phyloP scores from a whole-genome alignment of 371 early-diverging fungal genomes.

The Lichtheimia corymbifera region DNA sequence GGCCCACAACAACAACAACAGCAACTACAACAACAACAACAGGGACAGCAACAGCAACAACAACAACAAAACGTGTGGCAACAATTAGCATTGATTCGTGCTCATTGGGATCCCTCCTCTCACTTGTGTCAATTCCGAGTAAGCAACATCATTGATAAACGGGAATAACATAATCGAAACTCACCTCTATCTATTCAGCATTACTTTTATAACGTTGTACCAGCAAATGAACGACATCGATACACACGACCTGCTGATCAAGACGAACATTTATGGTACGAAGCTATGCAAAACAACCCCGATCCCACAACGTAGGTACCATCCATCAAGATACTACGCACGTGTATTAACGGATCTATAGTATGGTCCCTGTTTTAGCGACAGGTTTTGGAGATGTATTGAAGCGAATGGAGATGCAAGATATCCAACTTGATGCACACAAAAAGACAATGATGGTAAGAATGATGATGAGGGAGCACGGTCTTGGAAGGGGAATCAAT shows the following conservation, averaged over 20 bases:
- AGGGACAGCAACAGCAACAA: conserved; percentile 19
- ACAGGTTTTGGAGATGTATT: conserved; percentile 86
- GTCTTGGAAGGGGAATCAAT: not conserved
- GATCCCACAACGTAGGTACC: conserved; percentile 69
- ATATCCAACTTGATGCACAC: conserved; percentile 48
- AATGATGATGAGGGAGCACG: not conserved
- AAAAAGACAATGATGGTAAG: conserved; percentile 29
- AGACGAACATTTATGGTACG: conserved; percentile 74
- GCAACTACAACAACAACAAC: conserved; percentile 10
- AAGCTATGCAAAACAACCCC: conserved; percentile 82
- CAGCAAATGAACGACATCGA: conserved; percentile 73
- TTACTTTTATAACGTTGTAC: conserved; percentile 91
- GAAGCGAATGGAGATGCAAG: conserved; percentile 80
- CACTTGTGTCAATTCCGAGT: conserved; percentile 80
- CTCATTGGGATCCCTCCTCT: conserved; percentile 77
- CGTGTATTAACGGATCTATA: conserved; percentile 15
- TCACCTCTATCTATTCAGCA: conserved; percentile 40
- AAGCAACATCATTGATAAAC: conserved; percentile 9
- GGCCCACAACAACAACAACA: conserved; percentile 7
- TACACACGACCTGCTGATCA: conserved; percentile 77
- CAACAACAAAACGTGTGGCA: conserved; percentile 40
- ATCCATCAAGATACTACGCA: not conserved
- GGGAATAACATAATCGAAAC: not conserved
- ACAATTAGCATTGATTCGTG: conserved; percentile 54
- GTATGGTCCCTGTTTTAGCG: conserved; percentile 89